Evolutionary conservation across 192 early-diverging fungal genomes (phyloP).

Genomic region (Coemansia javaensis): DNA sequence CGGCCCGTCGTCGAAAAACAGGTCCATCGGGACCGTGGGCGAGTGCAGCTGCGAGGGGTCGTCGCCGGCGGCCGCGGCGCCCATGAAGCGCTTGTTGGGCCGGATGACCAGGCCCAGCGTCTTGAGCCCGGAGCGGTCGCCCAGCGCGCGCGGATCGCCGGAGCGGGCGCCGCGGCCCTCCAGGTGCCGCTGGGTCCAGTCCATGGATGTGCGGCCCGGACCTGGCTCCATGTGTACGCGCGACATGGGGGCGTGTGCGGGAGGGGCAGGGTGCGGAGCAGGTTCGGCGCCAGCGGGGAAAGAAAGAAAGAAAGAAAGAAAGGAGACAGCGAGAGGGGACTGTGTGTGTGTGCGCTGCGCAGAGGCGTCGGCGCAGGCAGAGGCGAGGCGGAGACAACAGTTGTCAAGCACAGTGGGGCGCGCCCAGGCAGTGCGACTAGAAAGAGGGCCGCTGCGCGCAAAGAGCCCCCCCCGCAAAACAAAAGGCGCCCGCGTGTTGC

Average conservation of each 20-base stretch:
- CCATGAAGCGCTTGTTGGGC: conserved; percentile 5
- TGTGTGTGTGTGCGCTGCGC: too few relatives aligned
- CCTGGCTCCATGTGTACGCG: conserved; percentile 23
- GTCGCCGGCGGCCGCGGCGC: conserved; percentile 2
- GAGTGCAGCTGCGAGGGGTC: conserved; percentile 20
- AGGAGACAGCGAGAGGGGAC: conserved; percentile 2
- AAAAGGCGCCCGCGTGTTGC: too few relatives aligned
- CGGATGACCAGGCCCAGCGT: conserved; percentile 10
- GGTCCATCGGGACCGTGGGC: conserved; percentile 29
- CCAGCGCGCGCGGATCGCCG: conserved; percentile 1
- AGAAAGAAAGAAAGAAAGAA: not conserved
- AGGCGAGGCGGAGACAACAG: too few relatives aligned
- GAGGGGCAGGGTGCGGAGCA: not conserved
- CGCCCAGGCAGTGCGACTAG: too few relatives aligned
- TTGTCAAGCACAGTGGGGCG: too few relatives aligned
- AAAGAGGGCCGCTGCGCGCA: too few relatives aligned
- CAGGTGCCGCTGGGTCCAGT: conserved; percentile 15
- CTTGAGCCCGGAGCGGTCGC: conserved; percentile 6
- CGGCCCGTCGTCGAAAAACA: conserved; percentile 11
- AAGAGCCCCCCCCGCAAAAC: too few relatives aligned
- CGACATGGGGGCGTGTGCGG: conserved; percentile 12
- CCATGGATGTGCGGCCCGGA: conserved; percentile 8
- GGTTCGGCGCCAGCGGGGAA: too few relatives aligned
- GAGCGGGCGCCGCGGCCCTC: not conserved
- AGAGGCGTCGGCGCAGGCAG: too few relatives aligned